phyloP scores from a whole-genome alignment of 495 filamentous ascomycete species.

The Hyaloscypha hepaticicola region DNA sequence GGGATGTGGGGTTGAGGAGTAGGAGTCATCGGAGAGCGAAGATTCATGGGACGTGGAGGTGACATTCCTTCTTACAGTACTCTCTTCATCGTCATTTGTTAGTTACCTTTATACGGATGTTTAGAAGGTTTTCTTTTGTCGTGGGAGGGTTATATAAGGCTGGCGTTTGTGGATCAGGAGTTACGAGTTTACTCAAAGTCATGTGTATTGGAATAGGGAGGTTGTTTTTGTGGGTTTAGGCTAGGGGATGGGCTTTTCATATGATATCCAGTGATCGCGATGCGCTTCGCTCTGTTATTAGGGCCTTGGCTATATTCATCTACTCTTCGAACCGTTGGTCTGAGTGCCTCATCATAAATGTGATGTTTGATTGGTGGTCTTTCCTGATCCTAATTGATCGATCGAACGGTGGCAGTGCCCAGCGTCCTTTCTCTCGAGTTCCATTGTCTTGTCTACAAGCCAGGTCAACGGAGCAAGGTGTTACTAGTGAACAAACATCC shows the following conservation, averaged over 20 bases:
- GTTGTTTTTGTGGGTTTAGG: not conserved
- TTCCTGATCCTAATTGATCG: too few relatives aligned
- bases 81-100: conserved; percentile 2
- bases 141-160: not conserved
- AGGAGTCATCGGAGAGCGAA: conserved; percentile 45
- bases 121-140: not conserved
- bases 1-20: conserved; percentile 58
- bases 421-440: too few relatives aligned
- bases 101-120: not conserved
- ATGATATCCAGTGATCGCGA: not conserved
- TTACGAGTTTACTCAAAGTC: not conserved
- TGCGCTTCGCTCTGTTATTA: conserved; percentile 8
- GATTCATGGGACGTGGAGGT: conserved; percentile 53
- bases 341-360: not conserved
- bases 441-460: too few relatives aligned
- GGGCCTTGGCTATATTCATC: not conserved
- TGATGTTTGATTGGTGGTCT: not conserved
- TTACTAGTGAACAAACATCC: too few relatives aligned
- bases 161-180: not conserved
- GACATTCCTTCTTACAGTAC: conserved; percentile 29
- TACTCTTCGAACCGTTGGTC: not conserved
- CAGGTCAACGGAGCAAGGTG: too few relatives aligned
- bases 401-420: too few relatives aligned
- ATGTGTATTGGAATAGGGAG: not conserved
- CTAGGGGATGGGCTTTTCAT: conserved; percentile 3